Conservation (phyloP, 257 asterid species). For the Lavandula angustifolia region DNA sequence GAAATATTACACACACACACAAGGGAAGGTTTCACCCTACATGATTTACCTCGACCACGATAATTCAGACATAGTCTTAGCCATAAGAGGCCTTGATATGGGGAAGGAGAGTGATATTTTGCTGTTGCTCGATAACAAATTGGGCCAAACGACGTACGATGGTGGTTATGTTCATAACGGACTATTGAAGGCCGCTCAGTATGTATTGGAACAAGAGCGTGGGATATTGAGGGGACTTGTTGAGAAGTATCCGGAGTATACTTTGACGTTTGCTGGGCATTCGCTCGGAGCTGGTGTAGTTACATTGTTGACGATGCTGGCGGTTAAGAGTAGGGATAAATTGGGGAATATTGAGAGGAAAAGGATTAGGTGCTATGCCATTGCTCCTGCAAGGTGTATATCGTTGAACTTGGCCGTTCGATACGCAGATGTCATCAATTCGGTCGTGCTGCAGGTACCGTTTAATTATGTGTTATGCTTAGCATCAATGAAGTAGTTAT, state of each 20-base stretch:
- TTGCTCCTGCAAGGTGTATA: conserved; percentile 97
- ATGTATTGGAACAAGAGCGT: conserved; percentile 67
- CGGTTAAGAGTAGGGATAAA: conserved; percentile 68
- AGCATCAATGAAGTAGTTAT: background rate
- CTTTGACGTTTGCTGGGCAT: conserved; percentile 89
- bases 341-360: conserved; percentile 73
- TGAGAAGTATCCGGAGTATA: conserved; percentile 54
- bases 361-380: conserved; percentile 87
- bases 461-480: background rate
- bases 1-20: conserved; percentile 56
- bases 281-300: conserved; percentile 98
- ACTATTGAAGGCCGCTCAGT: conserved; percentile 83
- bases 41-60: conserved; percentile 84
- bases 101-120: conserved; percentile 79
- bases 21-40: conserved; percentile 74
- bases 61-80: conserved; percentile 64
- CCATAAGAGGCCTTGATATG: conserved; percentile 85
- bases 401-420: conserved; percentile 91
- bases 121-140: conserved; percentile 74
- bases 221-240: conserved; percentile 59
- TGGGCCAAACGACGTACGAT: conserved; percentile 89
- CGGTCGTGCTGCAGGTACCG: conserved; percentile 90
- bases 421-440: conserved; percentile 91
- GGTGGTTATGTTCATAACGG: conserved; percentile 97
- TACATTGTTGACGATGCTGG: conserved; percentile 77